A percentile compares a stretch with the other conserved stretches of the same genome.
These are phyloP conservation scores for Dendrobium catenatum DNA, from an alignment of 106 monocot species.

Conservation along the genomic window DNA sequence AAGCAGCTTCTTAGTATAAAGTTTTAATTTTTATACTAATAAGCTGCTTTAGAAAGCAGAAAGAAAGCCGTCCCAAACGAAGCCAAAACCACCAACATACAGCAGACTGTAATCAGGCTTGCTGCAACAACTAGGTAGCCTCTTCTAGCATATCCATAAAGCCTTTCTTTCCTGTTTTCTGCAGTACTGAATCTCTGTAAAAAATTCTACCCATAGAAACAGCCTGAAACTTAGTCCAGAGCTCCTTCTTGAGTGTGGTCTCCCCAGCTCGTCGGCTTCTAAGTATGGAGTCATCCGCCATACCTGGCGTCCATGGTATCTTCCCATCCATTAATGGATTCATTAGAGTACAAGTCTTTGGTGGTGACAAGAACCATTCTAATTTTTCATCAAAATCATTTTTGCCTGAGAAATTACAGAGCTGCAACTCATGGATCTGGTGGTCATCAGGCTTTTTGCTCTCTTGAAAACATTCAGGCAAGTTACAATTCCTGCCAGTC, in stretches of 20 bases:
- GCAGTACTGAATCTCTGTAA: constrained; percentile 34
- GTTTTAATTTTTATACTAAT: too few species aligned
- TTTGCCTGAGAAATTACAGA: constrained; percentile 10
- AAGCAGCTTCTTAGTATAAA: too few species aligned
- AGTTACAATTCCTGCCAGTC: background rate
- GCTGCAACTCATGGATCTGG: background rate
- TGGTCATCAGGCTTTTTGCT: background rate
- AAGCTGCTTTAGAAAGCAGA: too few species aligned
- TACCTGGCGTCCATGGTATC: constrained; percentile 16
- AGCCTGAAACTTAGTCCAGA: constrained; percentile 84
- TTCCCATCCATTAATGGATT: constrained; percentile 48
- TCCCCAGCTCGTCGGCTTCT: constrained; percentile 59
- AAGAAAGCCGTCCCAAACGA: too few species aligned
- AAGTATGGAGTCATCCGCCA: constrained; percentile 23
- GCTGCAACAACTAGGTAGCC: constrained; percentile 19
- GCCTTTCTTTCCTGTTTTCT: constrained; percentile 34
- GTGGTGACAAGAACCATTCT: constrained; percentile 88
- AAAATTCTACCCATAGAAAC: constrained; percentile 34
- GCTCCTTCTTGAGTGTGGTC: constrained; percentile 78
- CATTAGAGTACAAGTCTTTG: constrained; percentile 19
- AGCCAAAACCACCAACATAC: too few species aligned
- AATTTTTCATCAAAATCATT: constrained; percentile 30
- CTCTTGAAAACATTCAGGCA: background rate
- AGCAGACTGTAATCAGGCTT: too few species aligned
- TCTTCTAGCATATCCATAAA: constrained; percentile 95